Base-by-base conservation (phyloP, 2,329 filamentous ascomycete genomes). In the Aspergillus tanneri region DNA sequence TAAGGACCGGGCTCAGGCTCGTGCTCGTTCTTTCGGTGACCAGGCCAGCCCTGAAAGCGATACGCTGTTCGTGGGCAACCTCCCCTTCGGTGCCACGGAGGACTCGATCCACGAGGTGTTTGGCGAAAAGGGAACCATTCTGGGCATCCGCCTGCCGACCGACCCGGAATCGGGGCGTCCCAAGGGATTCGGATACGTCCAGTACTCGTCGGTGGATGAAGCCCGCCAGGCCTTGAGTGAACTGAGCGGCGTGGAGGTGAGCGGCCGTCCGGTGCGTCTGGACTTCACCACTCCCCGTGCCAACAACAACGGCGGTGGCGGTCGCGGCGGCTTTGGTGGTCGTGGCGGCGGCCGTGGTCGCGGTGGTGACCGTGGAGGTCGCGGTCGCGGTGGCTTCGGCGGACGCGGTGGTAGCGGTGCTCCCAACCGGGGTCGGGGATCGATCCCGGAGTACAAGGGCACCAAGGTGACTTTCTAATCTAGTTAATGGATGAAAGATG, bases 131-230 rank as follows among this genome's bases (percentile, higher is more conserved):
- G 83, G 83, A 57, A 79, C 77, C 66, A 83, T 93, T 67, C 82
- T 86, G 64, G 87, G 87, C 67, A 83, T 96, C 63, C 87, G 90
- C 66, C 85, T 96, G 53, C 91, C 91, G 43, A 96, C 91, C 50
- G 89, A 96, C 70, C 83, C 77, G 77, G 90, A 95, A 53, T 84
- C 84, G 54, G 90, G 90, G 57, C 82, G 84, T 61, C 85, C 86
- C 67, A 96, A 96, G 85, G 91, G 91, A 49, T 96, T 95, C 72
- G 91, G 89, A 46, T 96, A 96, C 69, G 86, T 96, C 55, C 85
- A 86, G 66, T 96, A 92, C 78, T 75, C 77, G 60, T 87, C 86
- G 14, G 71, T 93, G 53, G 90, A 95, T 22, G 90, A 96, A 63
- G 89, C 91, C 63, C 88, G 86, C 74, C 74, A 77, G 61, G 91